Base-by-base conservation (phyloP, 1,284 basidiomycete species). In the Ganoderma sinense region DNA sequence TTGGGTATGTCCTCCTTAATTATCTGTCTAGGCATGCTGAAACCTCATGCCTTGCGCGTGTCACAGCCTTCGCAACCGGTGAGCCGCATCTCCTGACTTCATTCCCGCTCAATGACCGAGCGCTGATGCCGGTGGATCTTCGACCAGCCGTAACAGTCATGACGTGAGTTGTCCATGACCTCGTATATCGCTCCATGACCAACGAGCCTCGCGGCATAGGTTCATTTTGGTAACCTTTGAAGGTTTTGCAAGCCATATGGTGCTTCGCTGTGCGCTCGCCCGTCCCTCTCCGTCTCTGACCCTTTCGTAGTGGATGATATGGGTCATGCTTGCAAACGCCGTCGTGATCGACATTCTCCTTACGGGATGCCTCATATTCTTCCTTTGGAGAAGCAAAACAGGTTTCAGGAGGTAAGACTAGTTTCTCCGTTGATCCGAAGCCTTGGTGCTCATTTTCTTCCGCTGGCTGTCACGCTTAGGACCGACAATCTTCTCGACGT, bases 291-390 rank as follows among this genome's bases (percentile, higher is more conserved):
- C 16, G 11, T 43, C 40, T n/a, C 33, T 33, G 29, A 13, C 13
- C 18, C 62, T 4, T 18, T 13, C 23, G 61, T 45, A 68, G 67
- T 68, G 62, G 62, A 7, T 68, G n/a, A 51, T 68, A 11, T 64
- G 40, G 14, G 26, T 18, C 6, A 10, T 43, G 41, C 60, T 68
- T 8, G 26, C 11, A 8, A 18, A 36, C 5, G 67, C 67, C 6
- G 67, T 68, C 6, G 4, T 51, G 11, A 23, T 61, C 16, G 67
- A 68, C 36, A 8, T 61, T 5, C 4, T 64, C 8, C n/a, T 39
- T 14, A 64, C 62, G 16, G n/a, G 45, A 10, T 31, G 29, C 23
- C 39, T 68, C 8, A 64, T 43, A 23, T 23, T 51, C 23, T 68
- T 33, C 39, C 39, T 68, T 40, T 39, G 56, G 33, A 64, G n/a